These are phyloP conservation scores for Stachybotrys chlorohalonatus DNA, from an alignment of 2,329 filamentous ascomycete genomes.

Conservation along the genomic window DNA sequence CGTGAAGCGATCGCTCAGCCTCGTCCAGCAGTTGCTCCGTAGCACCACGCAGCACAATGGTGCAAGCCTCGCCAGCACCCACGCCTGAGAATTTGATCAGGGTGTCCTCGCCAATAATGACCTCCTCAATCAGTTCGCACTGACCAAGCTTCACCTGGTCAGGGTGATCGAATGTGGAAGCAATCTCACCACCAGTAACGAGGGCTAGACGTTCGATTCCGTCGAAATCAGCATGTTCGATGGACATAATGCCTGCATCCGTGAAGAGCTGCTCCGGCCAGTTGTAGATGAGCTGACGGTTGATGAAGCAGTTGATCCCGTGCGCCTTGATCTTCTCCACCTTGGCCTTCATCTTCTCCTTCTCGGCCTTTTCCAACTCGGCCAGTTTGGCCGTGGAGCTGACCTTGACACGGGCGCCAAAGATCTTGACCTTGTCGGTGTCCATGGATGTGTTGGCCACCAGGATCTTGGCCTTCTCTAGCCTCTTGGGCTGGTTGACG, in stretches of 20 bases:
- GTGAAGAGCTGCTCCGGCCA: conserved; percentile 99
- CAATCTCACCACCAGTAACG: conserved; percentile 94
- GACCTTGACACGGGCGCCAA: conserved; percentile 94
- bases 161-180: conserved; percentile 95
- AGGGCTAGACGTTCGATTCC: conserved; percentile 91
- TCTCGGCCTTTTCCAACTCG: conserved; percentile 96
- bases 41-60: conserved; percentile 89
- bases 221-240: conserved; percentile 98
- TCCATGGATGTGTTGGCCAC: conserved; percentile 99
- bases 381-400: conserved; percentile 92
- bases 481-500: conserved; percentile 92
- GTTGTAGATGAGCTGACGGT: conserved; percentile 98
- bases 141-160: conserved; percentile 94
- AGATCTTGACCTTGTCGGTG: conserved; percentile 99
- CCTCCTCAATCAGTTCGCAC: conserved; percentile 92
- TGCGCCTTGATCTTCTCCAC: conserved; percentile 98
- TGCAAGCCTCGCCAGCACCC: conserved; percentile 88
- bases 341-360: conserved; percentile 99
- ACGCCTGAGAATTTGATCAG: conserved; percentile 97
- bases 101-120: conserved; percentile 97
- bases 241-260: conserved; percentile 94
- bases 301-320: conserved; percentile 99
- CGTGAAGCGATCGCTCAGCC: conserved; percentile 90
- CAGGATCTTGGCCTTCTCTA: conserved; percentile 97
- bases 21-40: conserved; percentile 96